Percentiles rank a stretch among this genome's conserved stretches.
Evolutionary conservation across 306 rosid genomes (phyloP).

Genomic region (Calophaca sinica): DNA sequence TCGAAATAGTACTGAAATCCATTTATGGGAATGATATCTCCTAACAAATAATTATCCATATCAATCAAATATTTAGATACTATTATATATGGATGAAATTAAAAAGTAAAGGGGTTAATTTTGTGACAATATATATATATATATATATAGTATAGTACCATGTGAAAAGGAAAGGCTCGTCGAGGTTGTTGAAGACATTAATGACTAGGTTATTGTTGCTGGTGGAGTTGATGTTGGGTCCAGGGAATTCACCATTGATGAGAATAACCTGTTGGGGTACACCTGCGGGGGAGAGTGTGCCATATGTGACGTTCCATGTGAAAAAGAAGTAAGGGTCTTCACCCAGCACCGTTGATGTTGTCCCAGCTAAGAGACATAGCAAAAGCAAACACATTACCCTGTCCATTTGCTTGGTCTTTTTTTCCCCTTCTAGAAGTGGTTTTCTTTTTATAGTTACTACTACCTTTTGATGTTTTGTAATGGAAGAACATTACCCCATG

Average conservation of each 20-base stretch:
- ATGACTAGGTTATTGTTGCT: constrained; percentile 73
- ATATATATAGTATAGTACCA: constrained; percentile 51
- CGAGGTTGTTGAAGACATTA: constrained; percentile 78
- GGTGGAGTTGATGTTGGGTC: constrained; percentile 83
- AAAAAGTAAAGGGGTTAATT: too few species aligned
- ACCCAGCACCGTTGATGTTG: constrained; percentile 36
- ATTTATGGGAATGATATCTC: too few species aligned
- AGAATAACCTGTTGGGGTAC: constrained; percentile 89
- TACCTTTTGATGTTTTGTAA: neutral
- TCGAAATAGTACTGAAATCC: too few species aligned
- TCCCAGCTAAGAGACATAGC: constrained; percentile 51
- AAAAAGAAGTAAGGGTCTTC: constrained; percentile 80
- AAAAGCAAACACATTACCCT: constrained; percentile 37
- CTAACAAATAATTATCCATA: too few species aligned
- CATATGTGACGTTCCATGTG: constrained; percentile 80
- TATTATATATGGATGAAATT: too few species aligned
- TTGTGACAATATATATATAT: too few species aligned
- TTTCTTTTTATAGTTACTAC: neutral
- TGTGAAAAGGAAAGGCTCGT: constrained; percentile 78
- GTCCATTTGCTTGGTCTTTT: constrained; percentile 30
- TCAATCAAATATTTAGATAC: too few species aligned
- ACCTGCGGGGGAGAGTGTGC: constrained; percentile 80
- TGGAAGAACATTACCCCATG: neutral
- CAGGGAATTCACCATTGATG: constrained; percentile 79
- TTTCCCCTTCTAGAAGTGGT: neutral